Evolutionary conservation across 2,329 filamentous ascomycete species (phyloP), one percentile per base, ranked within the genome.

Genomic region (Fusarium cyanostomum): DNA sequence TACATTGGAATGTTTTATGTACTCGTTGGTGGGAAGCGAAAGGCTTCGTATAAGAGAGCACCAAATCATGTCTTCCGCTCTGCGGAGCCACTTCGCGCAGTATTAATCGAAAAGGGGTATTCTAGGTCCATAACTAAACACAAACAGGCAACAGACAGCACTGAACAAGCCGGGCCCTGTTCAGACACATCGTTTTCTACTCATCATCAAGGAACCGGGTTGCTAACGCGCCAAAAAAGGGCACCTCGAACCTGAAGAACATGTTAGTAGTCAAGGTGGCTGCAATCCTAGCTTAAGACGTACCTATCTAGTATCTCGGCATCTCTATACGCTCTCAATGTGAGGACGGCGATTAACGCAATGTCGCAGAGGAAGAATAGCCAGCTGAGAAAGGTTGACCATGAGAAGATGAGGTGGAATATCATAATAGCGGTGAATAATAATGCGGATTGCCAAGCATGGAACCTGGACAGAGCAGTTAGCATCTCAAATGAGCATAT

Each of bases 121-220:
- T 55, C 26, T 61, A 48, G 38, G 41, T 28, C 44, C 27, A 42
- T 41, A 44, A 51, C 41, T 45, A 50, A 37, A 52, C 34, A 42
- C 13, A 24, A 37, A 35, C 37, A 21, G 28, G 30, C 42, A 35
- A 18, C 27, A 61, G 24, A 35, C 12, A 45, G 9, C 21, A 31
- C 35, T 4, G 28, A n/a, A 37, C 44, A 37, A n/a, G 37, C 13
- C 15, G 13, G 26, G 15, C 21, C 9, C 35, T 43, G 18, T 26
- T 34, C 7, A 34, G 27, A 26, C 30, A 24, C n/a, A 28, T 27
- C n/a, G 18, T 35, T 15, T 26, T 62, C 71, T 53, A 80, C 64
- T 97, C 95, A 73, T 97, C 92, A 72, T 97, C 94, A 55, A 98
- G 84, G 73, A 97, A 94, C 24, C 90, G 90, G 77, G 90, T 96